Evolutionary conservation across 2,329 filamentous ascomycete genomes (phyloP), one percentile per base, ranked within the genome.

Genomic region (Epicoccum nigrum): DNA sequence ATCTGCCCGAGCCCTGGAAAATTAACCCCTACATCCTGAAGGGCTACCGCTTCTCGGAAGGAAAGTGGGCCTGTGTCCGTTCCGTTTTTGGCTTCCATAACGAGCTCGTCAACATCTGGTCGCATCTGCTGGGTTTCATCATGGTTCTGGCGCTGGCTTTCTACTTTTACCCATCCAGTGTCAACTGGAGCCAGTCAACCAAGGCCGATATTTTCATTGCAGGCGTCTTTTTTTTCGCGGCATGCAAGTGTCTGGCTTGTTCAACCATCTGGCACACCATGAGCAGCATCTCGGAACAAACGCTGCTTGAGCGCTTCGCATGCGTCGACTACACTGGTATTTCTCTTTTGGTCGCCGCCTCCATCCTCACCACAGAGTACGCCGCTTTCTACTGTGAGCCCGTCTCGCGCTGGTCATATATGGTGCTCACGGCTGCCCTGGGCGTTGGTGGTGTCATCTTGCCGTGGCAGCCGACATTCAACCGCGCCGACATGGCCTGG

Each of bases 281-380:
- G 92, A 96, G 93, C 77, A 91, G 90, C 64, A 95, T 97, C 46
- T 92, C 93, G 15, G 90, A 96, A 62, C 87, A 96, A 66, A 85
- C 86, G 16, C 84, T 96, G 33, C 88, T 99, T 76, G 94, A 96
- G 71, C 88, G 92, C 55, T 97, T 99, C 67, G 94, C 94, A 15
- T 99, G 94, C 72, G 92, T 99, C 52, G 94, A 99, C 74, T 99
- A 99, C 76, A 97, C 94, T 0, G 94, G 94, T 47, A 99, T 99
- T 62, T 96, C 92, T 1, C 80, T 99, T 42, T 83, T 99, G 20
- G 94, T 99, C 44, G 91, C 94, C 2, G 92, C 94, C 8, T 96
- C 90, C 49, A 99, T 99, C 77, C 91, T 97, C 83, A 97, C 94
- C 2, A 96, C 92, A 28, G 94, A 99, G 73, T 99, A 97, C 77